Conservation (phyloP, 2,329 filamentous ascomycete genomes). For the Fusarium brachygibbosum region DNA sequence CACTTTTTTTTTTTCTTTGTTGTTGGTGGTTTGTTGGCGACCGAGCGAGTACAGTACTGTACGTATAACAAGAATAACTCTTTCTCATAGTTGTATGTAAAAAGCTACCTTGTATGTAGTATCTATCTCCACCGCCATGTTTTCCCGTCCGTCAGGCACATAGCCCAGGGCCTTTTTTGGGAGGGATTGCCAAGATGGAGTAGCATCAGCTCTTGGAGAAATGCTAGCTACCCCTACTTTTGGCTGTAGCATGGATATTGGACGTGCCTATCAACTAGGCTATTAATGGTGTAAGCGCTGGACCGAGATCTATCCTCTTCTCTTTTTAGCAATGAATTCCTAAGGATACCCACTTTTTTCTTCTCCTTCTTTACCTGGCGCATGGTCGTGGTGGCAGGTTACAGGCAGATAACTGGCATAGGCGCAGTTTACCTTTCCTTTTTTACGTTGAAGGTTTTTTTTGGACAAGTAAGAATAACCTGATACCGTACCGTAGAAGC, state of each 20-base stretch:
- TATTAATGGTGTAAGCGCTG: conserved; percentile 7
- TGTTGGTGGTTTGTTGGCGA: background rate
- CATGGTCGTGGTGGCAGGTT: background rate
- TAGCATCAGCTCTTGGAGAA: conserved; percentile 12
- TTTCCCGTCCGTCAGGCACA: conserved; percentile 21
- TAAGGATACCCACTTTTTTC: conserved; percentile 8
- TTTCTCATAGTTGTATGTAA: background rate
- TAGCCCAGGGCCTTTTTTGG: background rate
- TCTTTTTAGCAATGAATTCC: conserved; percentile 6
- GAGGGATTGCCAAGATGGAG: conserved; percentile 16
- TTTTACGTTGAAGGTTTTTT: background rate
- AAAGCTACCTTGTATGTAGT: background rate
- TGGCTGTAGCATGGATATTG: background rate
- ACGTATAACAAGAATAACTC: background rate
- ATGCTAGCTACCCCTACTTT: conserved; percentile 5
- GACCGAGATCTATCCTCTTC: conserved; percentile 10
- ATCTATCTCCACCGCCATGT: conserved; percentile 27
- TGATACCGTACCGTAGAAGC: conserved; percentile 4
- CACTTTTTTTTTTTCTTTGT: conserved; percentile 4
- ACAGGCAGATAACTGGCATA: background rate
- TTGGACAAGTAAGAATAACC: background rate
- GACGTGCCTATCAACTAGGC: conserved; percentile 1
- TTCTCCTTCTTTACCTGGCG: background rate
- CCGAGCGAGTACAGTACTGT: background rate
- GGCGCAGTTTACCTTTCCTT: background rate